Evolutionary conservation across 2,329 filamentous ascomycete species (phyloP).

Genomic region (Epichloe sp.): DNA sequence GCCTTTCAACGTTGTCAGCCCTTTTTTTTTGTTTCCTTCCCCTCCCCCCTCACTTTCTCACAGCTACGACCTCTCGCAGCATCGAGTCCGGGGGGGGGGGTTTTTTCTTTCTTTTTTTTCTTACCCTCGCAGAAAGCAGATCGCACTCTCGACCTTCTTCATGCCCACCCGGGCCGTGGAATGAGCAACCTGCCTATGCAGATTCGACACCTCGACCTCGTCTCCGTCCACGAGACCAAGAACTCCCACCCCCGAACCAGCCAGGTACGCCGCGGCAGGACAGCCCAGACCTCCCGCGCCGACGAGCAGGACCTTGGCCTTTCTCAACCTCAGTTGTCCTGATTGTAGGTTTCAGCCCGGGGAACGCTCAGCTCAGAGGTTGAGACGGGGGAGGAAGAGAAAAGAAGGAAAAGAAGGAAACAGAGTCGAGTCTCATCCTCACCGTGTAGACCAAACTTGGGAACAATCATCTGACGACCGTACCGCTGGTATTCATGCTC

Average conservation of each 20-base stretch:
- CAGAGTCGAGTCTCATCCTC: constrained; percentile 6
- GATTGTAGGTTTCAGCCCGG: background rate
- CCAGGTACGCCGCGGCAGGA: constrained; percentile 84
- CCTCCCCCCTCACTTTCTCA: background rate
- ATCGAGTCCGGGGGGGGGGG: no score
- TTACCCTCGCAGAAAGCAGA: constrained; percentile 43
- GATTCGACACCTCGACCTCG: constrained; percentile 73
- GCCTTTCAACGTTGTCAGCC: constrained; percentile 24
- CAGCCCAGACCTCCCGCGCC: constrained; percentile 85
- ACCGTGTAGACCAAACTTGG: constrained; percentile 67
- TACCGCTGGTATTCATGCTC: constrained; percentile 73
- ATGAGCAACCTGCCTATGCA: constrained; percentile 86
- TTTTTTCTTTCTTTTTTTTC: constrained; percentile 6
- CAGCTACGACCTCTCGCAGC: no score
- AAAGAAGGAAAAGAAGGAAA: background rate
- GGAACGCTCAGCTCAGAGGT: background rate
- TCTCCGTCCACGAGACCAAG: constrained; percentile 83
- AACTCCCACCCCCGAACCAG: constrained; percentile 73
- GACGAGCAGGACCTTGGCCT: constrained; percentile 62
- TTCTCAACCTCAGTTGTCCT: constrained; percentile 66
- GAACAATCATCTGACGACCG: constrained; percentile 80
- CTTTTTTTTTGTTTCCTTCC: background rate
- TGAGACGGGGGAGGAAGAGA: background rate
- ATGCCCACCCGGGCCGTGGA: constrained; percentile 55
- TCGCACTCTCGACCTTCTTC: constrained; percentile 69